These are phyloP conservation scores for Solanum etuberosum DNA, from an alignment of 257 asterid species.

Conservation along the genomic window DNA sequence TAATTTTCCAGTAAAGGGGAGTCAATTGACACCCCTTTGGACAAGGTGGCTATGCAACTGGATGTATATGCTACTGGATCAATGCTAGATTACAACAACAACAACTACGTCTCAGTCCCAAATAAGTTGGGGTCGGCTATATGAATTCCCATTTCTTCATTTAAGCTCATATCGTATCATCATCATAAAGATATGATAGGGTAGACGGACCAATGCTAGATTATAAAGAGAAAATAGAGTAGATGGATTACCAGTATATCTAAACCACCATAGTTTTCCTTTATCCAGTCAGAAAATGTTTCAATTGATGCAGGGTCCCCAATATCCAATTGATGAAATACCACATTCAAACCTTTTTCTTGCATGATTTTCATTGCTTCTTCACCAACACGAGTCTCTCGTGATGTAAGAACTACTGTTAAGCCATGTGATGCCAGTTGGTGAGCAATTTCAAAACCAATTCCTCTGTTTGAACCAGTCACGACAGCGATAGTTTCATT, in stretches of 20 bases:
- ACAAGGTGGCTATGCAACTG: neutral
- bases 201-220: neutral
- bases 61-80: neutral
- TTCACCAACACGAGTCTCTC: conserved; percentile 54
- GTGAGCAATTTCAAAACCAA: conserved; percentile 76
- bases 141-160: neutral
- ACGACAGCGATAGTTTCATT: conserved; percentile 70
- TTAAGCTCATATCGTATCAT: neutral
- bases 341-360: conserved; percentile 59
- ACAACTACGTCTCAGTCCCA: neutral
- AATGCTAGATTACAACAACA: neutral
- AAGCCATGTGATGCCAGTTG: conserved; percentile 67
- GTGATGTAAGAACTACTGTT: conserved; percentile 68
- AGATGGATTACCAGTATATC: conserved; percentile 57
- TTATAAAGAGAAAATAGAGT: neutral
- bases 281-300: conserved; percentile 48
- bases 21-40: neutral
- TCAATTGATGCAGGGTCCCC: conserved; percentile 52
- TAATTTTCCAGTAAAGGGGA: neutral
- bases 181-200: neutral
- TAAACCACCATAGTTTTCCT: conserved; percentile 53
- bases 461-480: conserved; percentile 92
- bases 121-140: neutral
- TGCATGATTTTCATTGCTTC: conserved; percentile 52
- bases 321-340: conserved; percentile 59